A percentile compares a stretch with the other conserved stretches of the same genome.
Evolutionary conservation across 495 filamentous ascomycete genomes (phyloP).

Genomic region (Lasiosphaeria miniovina): DNA sequence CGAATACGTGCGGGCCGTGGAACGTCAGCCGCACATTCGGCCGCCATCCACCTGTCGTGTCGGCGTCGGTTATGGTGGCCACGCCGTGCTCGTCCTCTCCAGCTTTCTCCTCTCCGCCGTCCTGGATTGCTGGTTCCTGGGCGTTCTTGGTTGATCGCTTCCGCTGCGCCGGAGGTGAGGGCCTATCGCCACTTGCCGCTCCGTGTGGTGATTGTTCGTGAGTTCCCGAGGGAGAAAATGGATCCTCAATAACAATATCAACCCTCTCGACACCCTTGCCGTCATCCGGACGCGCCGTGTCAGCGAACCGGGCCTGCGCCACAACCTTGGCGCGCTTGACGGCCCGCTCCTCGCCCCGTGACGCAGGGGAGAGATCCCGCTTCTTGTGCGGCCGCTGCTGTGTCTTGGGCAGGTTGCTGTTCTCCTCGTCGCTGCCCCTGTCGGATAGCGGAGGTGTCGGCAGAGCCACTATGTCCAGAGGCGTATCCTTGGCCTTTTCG

Average conservation of each 20-base stretch:
- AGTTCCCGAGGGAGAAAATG: constrained; percentile 39
- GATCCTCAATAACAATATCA: constrained; percentile 57
- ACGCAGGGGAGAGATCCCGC: constrained; percentile 16
- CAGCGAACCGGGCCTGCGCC: constrained; percentile 57
- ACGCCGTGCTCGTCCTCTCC: constrained; percentile 27
- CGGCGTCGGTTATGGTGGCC: constrained; percentile 13
- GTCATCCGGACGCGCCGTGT: constrained; percentile 46
- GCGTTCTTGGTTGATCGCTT: too few relatives aligned
- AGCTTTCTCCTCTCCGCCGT: constrained; percentile 20
- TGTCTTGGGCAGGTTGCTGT: not conserved
- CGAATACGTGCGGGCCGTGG: constrained; percentile 75
- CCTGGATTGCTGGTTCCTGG: not conserved
- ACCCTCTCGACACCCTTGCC: constrained; percentile 57
- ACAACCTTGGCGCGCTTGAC: constrained; percentile 44
- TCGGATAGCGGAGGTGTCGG: constrained; percentile 36
- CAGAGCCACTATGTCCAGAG: constrained; percentile 50
- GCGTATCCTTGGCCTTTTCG: constrained; percentile 54
- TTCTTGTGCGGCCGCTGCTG: not conserved
- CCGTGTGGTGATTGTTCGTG: constrained; percentile 8
- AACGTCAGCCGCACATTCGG: constrained; percentile 65
- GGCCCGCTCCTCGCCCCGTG: constrained; percentile 33
- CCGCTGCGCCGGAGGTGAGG: too few relatives aligned
- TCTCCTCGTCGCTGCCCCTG: constrained; percentile 6
- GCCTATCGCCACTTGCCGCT: too few relatives aligned
- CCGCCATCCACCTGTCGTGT: constrained; percentile 39